Base-by-base conservation (phyloP, 2,329 filamentous ascomycete genomes). In the Parastagonospora avenae region DNA sequence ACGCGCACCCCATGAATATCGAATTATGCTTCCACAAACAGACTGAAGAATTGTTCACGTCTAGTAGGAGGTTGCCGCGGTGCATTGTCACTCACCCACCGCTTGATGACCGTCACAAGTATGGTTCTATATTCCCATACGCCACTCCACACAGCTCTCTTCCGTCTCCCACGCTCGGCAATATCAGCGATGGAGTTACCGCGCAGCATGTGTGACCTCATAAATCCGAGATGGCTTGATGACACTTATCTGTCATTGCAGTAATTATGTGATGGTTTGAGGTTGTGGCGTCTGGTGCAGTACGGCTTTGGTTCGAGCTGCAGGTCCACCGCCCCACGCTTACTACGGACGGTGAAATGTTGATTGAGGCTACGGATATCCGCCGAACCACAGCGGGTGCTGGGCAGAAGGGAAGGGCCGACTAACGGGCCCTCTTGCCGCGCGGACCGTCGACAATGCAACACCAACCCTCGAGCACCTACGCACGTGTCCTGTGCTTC, bases 41-140 rank as follows among this genome's bases (percentile, higher is more conserved):
- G 42, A 38, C 48, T 48, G 45, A 39, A 41, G 49, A 42, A 42
- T 53, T 16, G 42, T 35, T 31, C 30, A 24, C 46, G 19, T 30
- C 15, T 27, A 41, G 28, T 27, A 42, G 19, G 19, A 24, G 19
- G 5, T 24, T 24, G 19, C n/a, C n/a, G n/a, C n/a, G n/a, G n/a
- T n/a, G n/a, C n/a, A n/a, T n/a, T n/a, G n/a, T n/a, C n/a, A n/a
- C n/a, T n/a, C n/a, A n/a, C n/a, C n/a, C n/a, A n/a, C n/a, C n/a
- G n/a, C n/a, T n/a, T n/a, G n/a, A n/a, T n/a, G n/a, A n/a, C n/a
- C n/a, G n/a, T n/a, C n/a, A n/a, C n/a, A n/a, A n/a, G n/a, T n/a
- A 24, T 3, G 19, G 19, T 24, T 24, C 19, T 24, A 24, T 5
- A 24, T 24, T 24, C 19, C 19, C n/a, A 12, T 30, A 15, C 39